Evolutionary conservation across 108 stramenopile genomes (phyloP).

Genomic region (Conticribra guillardii): DNA sequence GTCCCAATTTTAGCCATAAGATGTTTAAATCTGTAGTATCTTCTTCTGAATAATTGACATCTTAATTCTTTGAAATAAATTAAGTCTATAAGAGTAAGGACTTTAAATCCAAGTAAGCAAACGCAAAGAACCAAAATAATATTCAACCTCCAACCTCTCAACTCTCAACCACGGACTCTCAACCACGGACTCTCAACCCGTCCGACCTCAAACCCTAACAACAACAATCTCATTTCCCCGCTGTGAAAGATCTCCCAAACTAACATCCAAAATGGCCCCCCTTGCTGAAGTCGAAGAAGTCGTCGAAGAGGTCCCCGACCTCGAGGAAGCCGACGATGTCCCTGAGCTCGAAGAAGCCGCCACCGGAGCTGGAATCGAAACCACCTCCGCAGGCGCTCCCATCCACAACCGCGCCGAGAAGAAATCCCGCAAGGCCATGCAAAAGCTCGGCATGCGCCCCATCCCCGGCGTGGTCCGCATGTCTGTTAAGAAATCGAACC

Average conservation of each 20-base stretch:
- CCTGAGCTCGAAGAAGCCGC: conserved; percentile 56
- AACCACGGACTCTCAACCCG: no score
- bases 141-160: no score
- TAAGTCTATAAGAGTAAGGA: no score
- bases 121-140: no score
- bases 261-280: conserved; percentile 37
- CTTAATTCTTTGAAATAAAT: no score
- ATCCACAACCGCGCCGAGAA: conserved; percentile 97
- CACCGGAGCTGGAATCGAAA: conserved; percentile 51
- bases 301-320: conserved; percentile 77
- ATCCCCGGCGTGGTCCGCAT: conserved; percentile 95
- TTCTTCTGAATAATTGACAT: no score
- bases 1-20: no score
- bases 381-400: conserved; percentile 33
- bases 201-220: no score
- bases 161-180: no score
- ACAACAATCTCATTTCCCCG: not conserved
- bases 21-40: no score
- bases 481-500: conserved; percentile 97
- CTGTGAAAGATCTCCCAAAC: not conserved
- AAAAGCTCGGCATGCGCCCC: conserved; percentile 95
- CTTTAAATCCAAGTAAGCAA: no score
- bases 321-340: conserved; percentile 72
- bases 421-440: conserved; percentile 99
- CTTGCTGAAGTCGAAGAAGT: conserved; percentile 75